Percentiles rank a stretch among this genome's conserved stretches.
Conservation (phyloP, 1,284 basidiomycete species). For the Boletellus sp. region DNA sequence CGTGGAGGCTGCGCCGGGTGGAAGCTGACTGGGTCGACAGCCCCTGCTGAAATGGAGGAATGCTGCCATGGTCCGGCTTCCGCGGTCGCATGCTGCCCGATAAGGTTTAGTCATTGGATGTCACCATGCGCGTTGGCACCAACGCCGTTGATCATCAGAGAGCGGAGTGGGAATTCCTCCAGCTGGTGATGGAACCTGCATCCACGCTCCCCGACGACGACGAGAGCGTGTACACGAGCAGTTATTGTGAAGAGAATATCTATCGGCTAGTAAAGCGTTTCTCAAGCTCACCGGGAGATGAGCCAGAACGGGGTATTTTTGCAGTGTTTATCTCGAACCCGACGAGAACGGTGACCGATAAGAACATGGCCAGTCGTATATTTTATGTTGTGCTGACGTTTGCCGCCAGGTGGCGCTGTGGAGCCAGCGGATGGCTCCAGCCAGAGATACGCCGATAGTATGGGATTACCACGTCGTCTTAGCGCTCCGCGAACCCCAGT, state of each 20-base stretch:
- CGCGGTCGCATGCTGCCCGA: neutral
- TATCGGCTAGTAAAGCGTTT: slow-evolving; percentile 55
- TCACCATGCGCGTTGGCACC: neutral
- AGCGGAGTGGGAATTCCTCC: slow-evolving; percentile 22
- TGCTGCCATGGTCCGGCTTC: neutral
- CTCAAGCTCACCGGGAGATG: slow-evolving; percentile 26
- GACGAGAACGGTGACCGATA: slow-evolving; percentile 45
- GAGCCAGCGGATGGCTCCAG: slow-evolving; percentile 49
- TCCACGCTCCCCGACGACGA: slow-evolving; percentile 16
- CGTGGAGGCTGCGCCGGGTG: neutral
- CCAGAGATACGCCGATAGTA: slow-evolving; percentile 42
- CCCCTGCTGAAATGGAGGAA: neutral
- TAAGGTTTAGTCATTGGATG: slow-evolving; percentile 7
- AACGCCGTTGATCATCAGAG: neutral
- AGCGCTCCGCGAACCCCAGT: slow-evolving; percentile 39
- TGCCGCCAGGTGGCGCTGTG: slow-evolving; percentile 60
- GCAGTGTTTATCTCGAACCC: slow-evolving; percentile 66
- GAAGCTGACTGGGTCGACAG: slow-evolving; percentile 7
- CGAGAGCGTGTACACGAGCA: slow-evolving; percentile 25
- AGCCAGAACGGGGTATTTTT: slow-evolving; percentile 46
- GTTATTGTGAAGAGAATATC: slow-evolving; percentile 71
- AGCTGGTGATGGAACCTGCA: slow-evolving; percentile 10
- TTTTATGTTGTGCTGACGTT: slow-evolving; percentile 7
- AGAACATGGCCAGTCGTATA: no score
- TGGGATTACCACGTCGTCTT: slow-evolving; percentile 80